phyloP scores from a whole-genome alignment of 2,329 filamentous ascomycete species.

The Colletotrichum sp. region DNA sequence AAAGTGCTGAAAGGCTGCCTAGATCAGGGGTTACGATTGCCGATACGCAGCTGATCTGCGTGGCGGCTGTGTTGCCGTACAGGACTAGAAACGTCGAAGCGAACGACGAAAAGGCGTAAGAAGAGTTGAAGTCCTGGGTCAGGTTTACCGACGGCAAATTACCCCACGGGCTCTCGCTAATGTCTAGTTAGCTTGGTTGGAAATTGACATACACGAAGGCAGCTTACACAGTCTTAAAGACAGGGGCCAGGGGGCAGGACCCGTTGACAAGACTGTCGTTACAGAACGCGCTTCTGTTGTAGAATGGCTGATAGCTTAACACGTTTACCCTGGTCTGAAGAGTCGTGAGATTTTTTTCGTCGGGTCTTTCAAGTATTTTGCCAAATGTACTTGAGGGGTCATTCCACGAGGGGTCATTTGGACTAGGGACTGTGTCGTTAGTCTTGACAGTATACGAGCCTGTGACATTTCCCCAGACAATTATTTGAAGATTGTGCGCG shows the following conservation, averaged over 20 bases:
- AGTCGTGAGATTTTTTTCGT: constrained; percentile 69
- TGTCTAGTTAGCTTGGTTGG: background rate
- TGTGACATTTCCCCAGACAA: constrained; percentile 89
- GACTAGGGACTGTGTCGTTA: constrained; percentile 35
- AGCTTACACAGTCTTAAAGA: constrained; percentile 60
- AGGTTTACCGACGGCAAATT: constrained; percentile 76
- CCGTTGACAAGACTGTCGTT: constrained; percentile 60
- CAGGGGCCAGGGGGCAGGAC: constrained; percentile 76
- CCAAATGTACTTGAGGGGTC: constrained; percentile 71
- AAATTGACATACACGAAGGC: background rate
- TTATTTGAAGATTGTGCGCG: constrained; percentile 73
- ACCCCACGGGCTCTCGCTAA: constrained; percentile 29
- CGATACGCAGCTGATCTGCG: constrained; percentile 79
- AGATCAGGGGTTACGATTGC: constrained; percentile 85
- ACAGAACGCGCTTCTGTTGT: constrained; percentile 69
- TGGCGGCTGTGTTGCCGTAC: constrained; percentile 70
- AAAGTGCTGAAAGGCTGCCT: constrained; percentile 69
- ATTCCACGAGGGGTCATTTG: constrained; percentile 63
- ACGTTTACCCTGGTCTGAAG: constrained; percentile 75
- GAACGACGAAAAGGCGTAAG: constrained; percentile 86
- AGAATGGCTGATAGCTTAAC: constrained; percentile 76
- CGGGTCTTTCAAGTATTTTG: constrained; percentile 75
- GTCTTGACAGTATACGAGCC: constrained; percentile 57
- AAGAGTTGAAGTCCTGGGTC: constrained; percentile 76
- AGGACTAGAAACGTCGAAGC: constrained; percentile 74